Percentiles rank a stretch among this genome's conserved stretches.
Conservation (phyloP, 441 rosid species). For the Raphanus hybrid region DNA sequence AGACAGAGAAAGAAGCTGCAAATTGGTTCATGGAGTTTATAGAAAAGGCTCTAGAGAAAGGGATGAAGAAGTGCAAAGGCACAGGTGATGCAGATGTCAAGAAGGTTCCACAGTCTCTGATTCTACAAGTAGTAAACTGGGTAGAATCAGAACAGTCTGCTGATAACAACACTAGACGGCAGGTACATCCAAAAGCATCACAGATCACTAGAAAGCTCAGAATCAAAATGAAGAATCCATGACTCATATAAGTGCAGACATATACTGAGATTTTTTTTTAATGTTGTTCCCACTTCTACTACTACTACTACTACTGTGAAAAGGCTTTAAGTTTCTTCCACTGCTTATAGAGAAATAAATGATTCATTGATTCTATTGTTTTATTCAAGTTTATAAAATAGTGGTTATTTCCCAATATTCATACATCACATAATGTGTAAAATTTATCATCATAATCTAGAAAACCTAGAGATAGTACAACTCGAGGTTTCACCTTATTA, state of each 20-base stretch:
- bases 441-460: constrained; percentile 17
- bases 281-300: not conserved
- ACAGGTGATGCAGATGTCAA: constrained; percentile 52
- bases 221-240: constrained; percentile 92
- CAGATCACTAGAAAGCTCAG: constrained; percentile 82
- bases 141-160: constrained; percentile 79
- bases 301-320: constrained; percentile 17
- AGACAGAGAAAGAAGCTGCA: constrained; percentile 80
- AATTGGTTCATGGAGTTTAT: constrained; percentile 92
- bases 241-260: constrained; percentile 13
- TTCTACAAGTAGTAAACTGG: constrained; percentile 85
- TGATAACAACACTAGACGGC: constrained; percentile 50
- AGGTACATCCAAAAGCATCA: constrained; percentile 78
- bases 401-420: not conserved
- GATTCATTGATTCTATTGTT: constrained; percentile 29
- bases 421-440: not conserved
- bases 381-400: constrained; percentile 22
- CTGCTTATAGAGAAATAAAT: constrained; percentile 27
- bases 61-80: constrained; percentile 72
- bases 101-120: constrained; percentile 77
- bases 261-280: not conserved
- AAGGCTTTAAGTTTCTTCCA: constrained; percentile 20
- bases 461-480: not conserved
- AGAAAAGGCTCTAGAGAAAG: constrained; percentile 78
- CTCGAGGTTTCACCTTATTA: constrained; percentile 11